Percentiles rank a stretch among this genome's conserved stretches.
phyloP scores from a whole-genome alignment of 306 rosid species.

The Begonia masoniana region DNA sequence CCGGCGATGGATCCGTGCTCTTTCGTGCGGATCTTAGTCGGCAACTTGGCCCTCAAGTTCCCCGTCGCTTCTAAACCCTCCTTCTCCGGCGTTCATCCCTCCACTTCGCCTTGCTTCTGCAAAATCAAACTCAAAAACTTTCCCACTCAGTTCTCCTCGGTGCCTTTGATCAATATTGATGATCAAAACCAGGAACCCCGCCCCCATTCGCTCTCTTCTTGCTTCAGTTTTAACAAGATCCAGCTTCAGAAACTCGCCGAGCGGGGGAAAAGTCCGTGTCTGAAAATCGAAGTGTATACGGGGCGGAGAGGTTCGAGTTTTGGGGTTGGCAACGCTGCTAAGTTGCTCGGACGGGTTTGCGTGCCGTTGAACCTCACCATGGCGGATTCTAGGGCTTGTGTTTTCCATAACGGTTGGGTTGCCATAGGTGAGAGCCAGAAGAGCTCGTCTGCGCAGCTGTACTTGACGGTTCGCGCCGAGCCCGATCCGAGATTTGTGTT shows the following conservation, averaged over 20 bases:
- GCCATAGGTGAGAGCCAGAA: slow-evolving; percentile 12
- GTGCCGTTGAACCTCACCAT: slow-evolving; percentile 30
- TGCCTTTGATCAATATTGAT: slow-evolving; percentile 20
- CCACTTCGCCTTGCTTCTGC: slow-evolving; percentile 46
- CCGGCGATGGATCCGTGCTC: slow-evolving; percentile 94
- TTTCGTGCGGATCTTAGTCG: slow-evolving; percentile 58
- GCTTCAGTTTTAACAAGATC: slow-evolving; percentile 38
- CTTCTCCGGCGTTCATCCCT: slow-evolving; percentile 42
- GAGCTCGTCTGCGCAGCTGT: slow-evolving; percentile 26
- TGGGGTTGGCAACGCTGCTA: slow-evolving; percentile 17
- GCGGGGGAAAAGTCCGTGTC: slow-evolving; percentile 11
- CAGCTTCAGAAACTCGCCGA: slow-evolving; percentile 26
- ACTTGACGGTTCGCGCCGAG: slow-evolving; percentile 39
- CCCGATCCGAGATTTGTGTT: slow-evolving; percentile 75
- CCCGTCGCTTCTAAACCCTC: slow-evolving; percentile 35
- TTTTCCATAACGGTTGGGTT: slow-evolving; percentile 61
- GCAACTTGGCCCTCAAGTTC: slow-evolving; percentile 51
- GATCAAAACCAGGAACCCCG: slow-evolving; percentile 6
- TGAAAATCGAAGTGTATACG: slow-evolving; percentile 37
- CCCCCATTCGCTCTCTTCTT: slow-evolving; percentile 36
- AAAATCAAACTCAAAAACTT: slow-evolving; percentile 32
- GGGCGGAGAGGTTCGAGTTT: slow-evolving; percentile 23
- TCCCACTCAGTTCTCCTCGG: slow-evolving; percentile 25
- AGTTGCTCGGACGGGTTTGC: slow-evolving; percentile 29
- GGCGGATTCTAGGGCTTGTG: slow-evolving; percentile 25